These are phyloP conservation scores for Mucor saturninus DNA, from an alignment of 371 early-diverging fungal species.

Conservation along the genomic window DNA sequence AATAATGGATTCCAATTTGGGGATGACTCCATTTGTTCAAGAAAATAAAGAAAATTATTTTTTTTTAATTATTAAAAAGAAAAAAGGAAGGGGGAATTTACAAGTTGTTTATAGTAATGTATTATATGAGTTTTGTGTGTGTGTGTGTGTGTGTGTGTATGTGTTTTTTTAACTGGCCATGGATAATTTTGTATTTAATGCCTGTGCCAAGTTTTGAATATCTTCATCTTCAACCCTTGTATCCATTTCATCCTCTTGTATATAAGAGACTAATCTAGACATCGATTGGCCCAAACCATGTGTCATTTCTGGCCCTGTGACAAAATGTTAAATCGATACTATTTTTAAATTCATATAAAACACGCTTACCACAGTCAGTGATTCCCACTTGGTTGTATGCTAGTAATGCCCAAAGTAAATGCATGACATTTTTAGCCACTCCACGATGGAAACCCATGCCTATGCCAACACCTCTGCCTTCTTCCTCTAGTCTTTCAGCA, in stretches of 20 bases:
- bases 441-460: constrained; percentile 51
- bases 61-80: background rate
- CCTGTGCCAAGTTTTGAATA: constrained; percentile 46
- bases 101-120: background rate
- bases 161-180: constrained; percentile 30
- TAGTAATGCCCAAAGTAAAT: constrained; percentile 48
- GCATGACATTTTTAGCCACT: constrained; percentile 52
- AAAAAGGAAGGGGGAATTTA: background rate
- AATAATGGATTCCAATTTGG: constrained; percentile 23
- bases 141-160: background rate
- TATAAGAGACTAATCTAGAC: constrained; percentile 43
- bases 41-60: constrained; percentile 5
- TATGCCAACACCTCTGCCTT: constrained; percentile 47
- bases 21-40: constrained; percentile 9
- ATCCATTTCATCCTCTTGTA: constrained; percentile 49
- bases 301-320: constrained; percentile 30
- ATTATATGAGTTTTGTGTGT: too few relatives aligned
- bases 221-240: constrained; percentile 39
- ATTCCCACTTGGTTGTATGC: constrained; percentile 36
- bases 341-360: background rate
- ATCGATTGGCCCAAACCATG: constrained; percentile 41
- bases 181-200: constrained; percentile 44
- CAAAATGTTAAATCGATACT: background rate
- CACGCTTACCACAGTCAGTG: constrained; percentile 43
- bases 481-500: constrained; percentile 48